Base-by-base conservation (phyloP, 768 basidiomycete species). In the Phlegmacium glaucopus region DNA sequence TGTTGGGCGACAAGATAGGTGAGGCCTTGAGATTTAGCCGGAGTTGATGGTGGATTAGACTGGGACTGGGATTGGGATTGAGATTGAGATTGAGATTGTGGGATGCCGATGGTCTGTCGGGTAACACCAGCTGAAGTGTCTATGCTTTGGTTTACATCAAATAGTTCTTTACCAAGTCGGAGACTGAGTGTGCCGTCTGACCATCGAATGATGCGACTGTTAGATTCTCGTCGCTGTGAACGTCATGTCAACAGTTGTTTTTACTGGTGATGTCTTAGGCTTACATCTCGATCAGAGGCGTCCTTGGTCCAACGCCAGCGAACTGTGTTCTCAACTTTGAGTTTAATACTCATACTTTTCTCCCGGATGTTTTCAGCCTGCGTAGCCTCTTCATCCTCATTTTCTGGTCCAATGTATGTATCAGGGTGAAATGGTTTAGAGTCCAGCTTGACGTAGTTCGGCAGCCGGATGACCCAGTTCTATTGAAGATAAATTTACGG, bases 241-340 rank as follows among this genome's bases (percentile, higher is more conserved):
- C 48, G 9, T 11, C 34, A 27, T 37, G 5, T 45, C 32, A 17
- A 15, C 15, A 35, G 17, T 4, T 1, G 26, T 41, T 7, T 16
- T 41, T 25, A 41, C 26, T 42, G 30, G 13, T 25, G 35, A 22
- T 13, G 22, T 10, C 15, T 30, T 4, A 38, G 45, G 76, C 90
- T 71, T 59, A 94, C 94, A 58, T 90, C 86, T 59, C 81, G 70
- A 6, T 85, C 90, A 34, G 75, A 70, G 47, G 77, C 77, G 53
- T 89, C 87, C 62, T 87, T 88, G 1, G 76, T 75, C 96, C 96
- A 99, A 57, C 85, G 82, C 96, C 96, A 99, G 32, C 96, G 79
- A 15, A 98, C 76, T 5, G 94, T 94, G 64, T 96, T 96, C 72
- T 93, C 90, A 7, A 96, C 90, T 55, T 89, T 86, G 41, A 90